phyloP scores from a whole-genome alignment of 176 grass and related monocot species.

The Secale cereale region DNA sequence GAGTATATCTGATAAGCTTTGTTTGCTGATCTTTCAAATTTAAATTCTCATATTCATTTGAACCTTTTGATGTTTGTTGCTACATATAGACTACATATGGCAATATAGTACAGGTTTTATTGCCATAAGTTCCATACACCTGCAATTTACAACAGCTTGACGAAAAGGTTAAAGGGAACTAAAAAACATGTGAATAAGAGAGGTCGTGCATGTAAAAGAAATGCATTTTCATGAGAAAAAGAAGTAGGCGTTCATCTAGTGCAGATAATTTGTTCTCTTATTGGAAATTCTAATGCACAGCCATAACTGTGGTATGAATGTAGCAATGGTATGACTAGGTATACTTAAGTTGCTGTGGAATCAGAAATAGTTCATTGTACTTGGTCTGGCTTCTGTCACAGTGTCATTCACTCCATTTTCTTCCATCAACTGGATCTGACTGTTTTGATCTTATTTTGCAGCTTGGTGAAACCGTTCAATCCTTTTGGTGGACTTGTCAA shows the following conservation, averaged over 20 bases:
- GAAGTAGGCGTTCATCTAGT: neutral
- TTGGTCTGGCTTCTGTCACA: neutral
- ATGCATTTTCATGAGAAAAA: neutral
- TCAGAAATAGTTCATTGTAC: neutral
- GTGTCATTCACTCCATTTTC: neutral
- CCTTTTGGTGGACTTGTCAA: conserved; percentile 63
- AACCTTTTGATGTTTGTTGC: neutral
- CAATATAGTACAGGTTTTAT: conserved; percentile 15
- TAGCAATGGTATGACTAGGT: neutral
- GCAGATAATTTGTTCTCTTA: neutral
- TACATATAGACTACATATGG: neutral
- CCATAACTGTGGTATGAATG: neutral
- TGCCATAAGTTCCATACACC: neutral
- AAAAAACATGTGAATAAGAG: too few relatives aligned
- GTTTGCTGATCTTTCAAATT: neutral
- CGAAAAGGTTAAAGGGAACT: neutral
- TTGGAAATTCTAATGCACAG: neutral
- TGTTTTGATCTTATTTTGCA: conserved; percentile 31
- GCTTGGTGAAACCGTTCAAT: conserved; percentile 56
- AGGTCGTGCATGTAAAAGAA: too few relatives aligned
- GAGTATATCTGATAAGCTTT: neutral
- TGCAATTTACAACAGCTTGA: neutral
- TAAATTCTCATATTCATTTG: neutral
- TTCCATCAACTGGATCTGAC: conserved; percentile 10
- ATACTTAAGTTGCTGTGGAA: neutral